Evolutionary conservation across 257 asterid genomes (phyloP), one percentile per base, ranked within the genome.

Genomic region (Thymus quinquecostatus): DNA sequence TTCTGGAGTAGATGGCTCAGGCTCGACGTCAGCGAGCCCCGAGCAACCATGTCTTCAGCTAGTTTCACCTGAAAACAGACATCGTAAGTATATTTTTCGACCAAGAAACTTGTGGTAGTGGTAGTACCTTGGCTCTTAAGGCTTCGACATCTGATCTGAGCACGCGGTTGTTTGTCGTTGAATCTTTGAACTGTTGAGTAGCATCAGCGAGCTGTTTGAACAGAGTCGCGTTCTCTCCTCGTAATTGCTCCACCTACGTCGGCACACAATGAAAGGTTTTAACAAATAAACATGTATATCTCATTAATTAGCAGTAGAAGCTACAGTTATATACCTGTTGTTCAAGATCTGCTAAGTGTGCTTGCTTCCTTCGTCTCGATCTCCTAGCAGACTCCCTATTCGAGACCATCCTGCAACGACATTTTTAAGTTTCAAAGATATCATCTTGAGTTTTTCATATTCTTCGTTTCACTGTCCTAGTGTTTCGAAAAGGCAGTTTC

Each of bases 71-170:
- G 78, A 27, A 67, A 32, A 45, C 45, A 33, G 0, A 3, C 53
- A 36, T 11, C 32, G 14, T 57, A 21, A 66, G 55, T 66, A 36
- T 45, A 1, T 30, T 2, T 21, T n/a, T n/a, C n/a, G 28, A 50
- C 10, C 4, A 67, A 69, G 50, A 14, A 47, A 34, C 21, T 21
- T 21, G 21, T 21, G 21, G 21, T 13, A 54, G 43, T 28, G 1
- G n/a, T 29, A n/a, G 14, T 76, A 92, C 98, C 92, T 94, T 91
- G 76, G 98, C 98, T 84, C 98, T 81, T 51, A 94, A 86, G 53
- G 96, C 98, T 83, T 91, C 97, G 6, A 94, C 98, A 10, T 91
- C 92, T 1, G 97, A 89, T 76, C 90, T 85, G 56, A 94, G 92
- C 73, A 94, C 97, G 54, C 97, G 84, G 65, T 94, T 87, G 74